These are phyloP conservation scores for Pleurostoma richardsiae DNA, from an alignment of 2,329 filamentous ascomycete genomes.

Conservation along the genomic window DNA sequence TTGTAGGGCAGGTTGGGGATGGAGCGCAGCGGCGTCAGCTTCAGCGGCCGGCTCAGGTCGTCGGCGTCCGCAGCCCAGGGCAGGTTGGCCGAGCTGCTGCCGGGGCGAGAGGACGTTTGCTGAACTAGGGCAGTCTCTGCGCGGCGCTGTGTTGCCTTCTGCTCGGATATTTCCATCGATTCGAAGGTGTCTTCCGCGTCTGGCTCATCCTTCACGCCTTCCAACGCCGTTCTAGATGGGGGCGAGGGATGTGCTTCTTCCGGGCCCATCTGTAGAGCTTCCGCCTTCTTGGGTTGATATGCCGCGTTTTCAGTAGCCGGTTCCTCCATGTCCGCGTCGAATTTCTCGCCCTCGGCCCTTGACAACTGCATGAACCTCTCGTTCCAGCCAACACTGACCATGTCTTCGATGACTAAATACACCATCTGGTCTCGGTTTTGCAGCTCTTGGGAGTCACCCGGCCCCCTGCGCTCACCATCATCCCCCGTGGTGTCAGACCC, in stretches of 20 bases:
- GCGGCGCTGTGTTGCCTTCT: conserved; percentile 8
- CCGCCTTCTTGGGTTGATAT: too few relatives aligned
- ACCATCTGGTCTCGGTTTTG: conserved; percentile 22
- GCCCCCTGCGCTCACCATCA: not conserved
- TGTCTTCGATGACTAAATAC: conserved; percentile 39
- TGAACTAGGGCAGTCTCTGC: not conserved
- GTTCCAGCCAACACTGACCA: conserved; percentile 44
- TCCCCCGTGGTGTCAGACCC: not conserved
- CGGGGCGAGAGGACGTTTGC: conserved; percentile 2
- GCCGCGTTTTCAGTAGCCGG: not conserved
- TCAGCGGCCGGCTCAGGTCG: conserved; percentile 37
- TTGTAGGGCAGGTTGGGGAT: conserved; percentile 49
- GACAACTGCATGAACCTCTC: conserved; percentile 27
- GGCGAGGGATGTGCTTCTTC: too few relatives aligned
- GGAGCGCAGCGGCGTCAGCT: conserved; percentile 43
- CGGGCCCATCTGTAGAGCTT: too few relatives aligned
- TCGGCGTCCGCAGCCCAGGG: conserved; percentile 31
- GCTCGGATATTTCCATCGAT: conserved; percentile 7
- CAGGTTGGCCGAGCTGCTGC: conserved; percentile 15
- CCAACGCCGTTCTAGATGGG: too few relatives aligned
- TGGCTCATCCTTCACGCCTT: conserved; percentile 11
- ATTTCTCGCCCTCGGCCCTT: not conserved
- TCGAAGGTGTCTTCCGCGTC: conserved; percentile 20
- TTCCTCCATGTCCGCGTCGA: not conserved
- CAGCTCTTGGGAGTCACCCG: conserved; percentile 1